Evolutionary conservation across 768 basidiomycete genomes (phyloP), one percentile per base, ranked within the genome.

Genomic region (Pisolithus tinctorius): DNA sequence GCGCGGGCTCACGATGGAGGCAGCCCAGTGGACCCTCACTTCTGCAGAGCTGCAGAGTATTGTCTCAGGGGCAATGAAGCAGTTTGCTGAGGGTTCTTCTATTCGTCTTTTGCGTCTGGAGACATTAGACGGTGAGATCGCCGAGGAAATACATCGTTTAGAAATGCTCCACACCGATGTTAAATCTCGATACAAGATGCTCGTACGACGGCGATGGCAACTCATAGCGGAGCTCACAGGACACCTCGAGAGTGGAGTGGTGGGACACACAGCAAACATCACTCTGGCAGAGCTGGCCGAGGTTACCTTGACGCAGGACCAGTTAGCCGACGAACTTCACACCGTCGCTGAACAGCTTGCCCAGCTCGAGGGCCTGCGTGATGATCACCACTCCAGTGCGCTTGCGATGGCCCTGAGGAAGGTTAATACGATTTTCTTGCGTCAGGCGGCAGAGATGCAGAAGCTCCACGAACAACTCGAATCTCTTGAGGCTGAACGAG

Each of bases 21-120:
- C 80, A 3, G 90, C 89, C 2, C 85, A 84, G 63, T 93, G 90
- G 90, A 90, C 86, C 7, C 86, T 91, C 59, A 81, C 83, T 2
- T 83, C 83, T 6, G 63, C 75, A 4, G 79, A 93, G 61, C 71
- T 93, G 51, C 89, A 90, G 60, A 69, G 69, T 8, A 79, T 89
- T 46, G 88, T 89, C 3, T 86, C 86, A 3, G 72, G 76, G 7
- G 89, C 89, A 4, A 88, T 92, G 50, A 74, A 71, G 54, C 81
- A 87, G 54, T 83, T 84, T 1, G 78, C 85, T 1, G 83, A 86
- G 54, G 74, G 84, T 1, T 83, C 86, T 0, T 76, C 81, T 0
- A 87, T 91, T 47, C 78, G 90, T 27, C 69, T 92, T 27, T 63
- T 92, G 23, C 72, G 73, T n/a, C 68, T 78, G 6, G 83, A 88